Evolutionary conservation across 306 rosid genomes (phyloP).

Genomic region (Cucurbita maxima): DNA sequence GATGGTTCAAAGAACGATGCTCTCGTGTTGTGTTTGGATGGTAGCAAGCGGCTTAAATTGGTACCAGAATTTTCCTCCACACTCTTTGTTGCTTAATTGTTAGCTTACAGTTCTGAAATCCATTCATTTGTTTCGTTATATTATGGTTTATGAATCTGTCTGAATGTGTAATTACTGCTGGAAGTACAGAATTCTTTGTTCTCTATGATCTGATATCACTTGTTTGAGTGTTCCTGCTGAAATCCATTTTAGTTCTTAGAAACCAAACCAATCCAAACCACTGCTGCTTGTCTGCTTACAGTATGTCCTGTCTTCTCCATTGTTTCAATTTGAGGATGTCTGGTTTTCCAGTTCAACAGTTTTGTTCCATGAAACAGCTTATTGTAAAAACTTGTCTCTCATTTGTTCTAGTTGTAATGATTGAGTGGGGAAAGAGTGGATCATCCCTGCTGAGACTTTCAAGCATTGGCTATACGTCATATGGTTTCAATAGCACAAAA

Average conservation of each 20-base stretch:
- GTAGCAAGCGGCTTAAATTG: slow-evolving; percentile 21
- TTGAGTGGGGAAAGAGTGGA: too few relatives aligned
- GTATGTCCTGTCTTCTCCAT: background rate
- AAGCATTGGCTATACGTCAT: background rate
- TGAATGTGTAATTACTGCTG: background rate
- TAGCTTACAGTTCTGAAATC: background rate
- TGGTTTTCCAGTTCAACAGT: background rate
- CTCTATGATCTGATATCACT: background rate
- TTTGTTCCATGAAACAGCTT: background rate
- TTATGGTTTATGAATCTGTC: background rate
- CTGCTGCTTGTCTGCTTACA: too few relatives aligned
- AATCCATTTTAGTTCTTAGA: background rate
- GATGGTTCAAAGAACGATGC: slow-evolving; percentile 78
- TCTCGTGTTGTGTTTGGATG: slow-evolving; percentile 56
- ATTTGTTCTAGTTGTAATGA: background rate
- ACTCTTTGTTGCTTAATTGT: background rate
- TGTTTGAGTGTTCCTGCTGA: background rate
- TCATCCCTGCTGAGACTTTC: background rate
- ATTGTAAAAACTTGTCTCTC: background rate
- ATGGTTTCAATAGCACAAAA: background rate
- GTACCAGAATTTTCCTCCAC: background rate
- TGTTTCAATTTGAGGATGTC: background rate
- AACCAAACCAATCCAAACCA: background rate
- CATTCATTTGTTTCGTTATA: background rate
- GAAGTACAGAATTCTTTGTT: background rate